phyloP scores from a whole-genome alignment of 75 land plant species.

The Pinus albicaulis region DNA sequence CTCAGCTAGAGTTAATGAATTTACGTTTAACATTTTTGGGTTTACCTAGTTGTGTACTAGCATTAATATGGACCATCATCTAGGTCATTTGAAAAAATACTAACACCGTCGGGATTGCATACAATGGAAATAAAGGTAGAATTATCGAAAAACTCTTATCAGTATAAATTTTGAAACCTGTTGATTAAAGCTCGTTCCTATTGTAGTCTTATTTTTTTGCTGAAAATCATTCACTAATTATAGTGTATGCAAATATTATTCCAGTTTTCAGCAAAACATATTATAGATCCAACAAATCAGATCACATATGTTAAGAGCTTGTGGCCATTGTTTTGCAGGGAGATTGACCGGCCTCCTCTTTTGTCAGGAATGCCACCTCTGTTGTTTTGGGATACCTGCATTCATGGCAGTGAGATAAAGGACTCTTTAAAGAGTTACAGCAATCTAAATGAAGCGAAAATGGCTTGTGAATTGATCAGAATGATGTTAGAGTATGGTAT shows the following conservation, averaged over 20 bases:
- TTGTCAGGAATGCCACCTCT: conserved; percentile 25
- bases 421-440: conserved; percentile 18
- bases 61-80: not conserved
- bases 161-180: not conserved
- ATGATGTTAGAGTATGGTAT: conserved; percentile 13
- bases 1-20: no score
- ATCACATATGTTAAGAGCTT: not conserved
- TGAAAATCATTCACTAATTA: not conserved
- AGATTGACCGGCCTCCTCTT: conserved; percentile 23
- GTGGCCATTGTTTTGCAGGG: conserved; percentile 8
- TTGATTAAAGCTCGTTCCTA: not conserved
- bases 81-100: not conserved
- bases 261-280: not conserved
- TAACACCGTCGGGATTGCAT: not conserved
- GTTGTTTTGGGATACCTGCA: conserved; percentile 31
- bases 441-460: conserved; percentile 26
- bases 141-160: not conserved
- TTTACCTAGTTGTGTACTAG: not conserved
- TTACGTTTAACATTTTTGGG: no score
- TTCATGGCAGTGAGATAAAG: conserved; percentile 21
- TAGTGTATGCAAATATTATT: not conserved
- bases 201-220: not conserved
- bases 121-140: not conserved
- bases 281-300: not conserved
- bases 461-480: conserved; percentile 17